Percentiles rank a stretch among this genome's conserved stretches.
Evolutionary conservation across 352 stramenopile genomes (phyloP).

Genomic region (Phytophthora nicotianae): DNA sequence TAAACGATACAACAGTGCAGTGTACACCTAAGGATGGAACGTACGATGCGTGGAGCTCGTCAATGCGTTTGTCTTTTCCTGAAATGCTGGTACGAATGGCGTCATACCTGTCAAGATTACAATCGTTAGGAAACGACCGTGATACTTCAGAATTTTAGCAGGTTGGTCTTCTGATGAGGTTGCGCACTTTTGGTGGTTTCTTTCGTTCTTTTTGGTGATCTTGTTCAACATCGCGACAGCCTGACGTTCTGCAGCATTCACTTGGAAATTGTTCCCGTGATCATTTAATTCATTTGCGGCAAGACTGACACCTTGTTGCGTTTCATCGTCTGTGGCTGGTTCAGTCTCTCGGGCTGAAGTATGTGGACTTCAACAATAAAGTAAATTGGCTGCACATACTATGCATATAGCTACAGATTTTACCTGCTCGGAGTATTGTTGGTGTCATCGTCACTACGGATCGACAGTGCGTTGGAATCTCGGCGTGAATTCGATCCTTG

Average conservation of each 20-base stretch:
- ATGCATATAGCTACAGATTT: not conserved
- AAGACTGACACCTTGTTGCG: not conserved
- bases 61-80: constrained; percentile 38
- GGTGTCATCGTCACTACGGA: constrained; percentile 17
- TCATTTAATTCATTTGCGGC: not conserved
- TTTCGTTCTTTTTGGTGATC: constrained; percentile 42
- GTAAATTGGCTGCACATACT: not conserved
- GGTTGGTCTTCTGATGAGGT: not conserved
- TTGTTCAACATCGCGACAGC: constrained; percentile 43
- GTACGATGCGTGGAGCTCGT: constrained; percentile 38
- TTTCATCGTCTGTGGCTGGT: constrained; percentile 44
- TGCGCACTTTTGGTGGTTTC: constrained; percentile 50
- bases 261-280: not conserved
- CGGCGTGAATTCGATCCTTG: constrained; percentile 8
- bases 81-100: constrained; percentile 34
- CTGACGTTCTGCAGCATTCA: constrained; percentile 38
- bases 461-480: constrained; percentile 17
- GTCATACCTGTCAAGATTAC: constrained; percentile 31
- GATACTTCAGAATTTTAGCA: not conserved
- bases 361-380: constrained; percentile 27
- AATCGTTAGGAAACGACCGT: constrained; percentile 2
- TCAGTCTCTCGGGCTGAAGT: constrained; percentile 32
- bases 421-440: constrained; percentile 24
- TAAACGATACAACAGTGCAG: not conserved
- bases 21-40: not conserved